Evolutionary conservation across 2,329 filamentous ascomycete genomes (phyloP).

Genomic region (Escovopsis sp.): DNA sequence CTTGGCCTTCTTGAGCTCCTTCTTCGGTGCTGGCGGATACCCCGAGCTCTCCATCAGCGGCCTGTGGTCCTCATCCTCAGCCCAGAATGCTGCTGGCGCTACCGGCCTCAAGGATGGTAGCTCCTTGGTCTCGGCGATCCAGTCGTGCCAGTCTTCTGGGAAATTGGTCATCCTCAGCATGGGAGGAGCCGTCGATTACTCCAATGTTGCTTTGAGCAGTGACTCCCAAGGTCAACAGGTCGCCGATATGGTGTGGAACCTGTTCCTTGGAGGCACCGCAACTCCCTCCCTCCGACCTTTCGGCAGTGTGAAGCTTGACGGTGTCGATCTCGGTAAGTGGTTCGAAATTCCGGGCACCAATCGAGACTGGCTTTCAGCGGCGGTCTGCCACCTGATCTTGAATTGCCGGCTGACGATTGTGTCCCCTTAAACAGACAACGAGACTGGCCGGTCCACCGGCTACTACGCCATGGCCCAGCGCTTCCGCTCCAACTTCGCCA

Average conservation of each 20-base stretch:
- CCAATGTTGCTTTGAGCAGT: conserved; percentile 43
- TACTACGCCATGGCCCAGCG: conserved; percentile 47
- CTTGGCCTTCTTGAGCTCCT: conserved; percentile 10
- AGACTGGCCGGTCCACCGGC: conserved; percentile 44
- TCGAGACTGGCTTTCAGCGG: neutral
- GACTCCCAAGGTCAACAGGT: conserved; percentile 32
- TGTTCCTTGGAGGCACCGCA: conserved; percentile 38
- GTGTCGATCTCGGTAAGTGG: conserved; percentile 44
- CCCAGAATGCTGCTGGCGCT: conserved; percentile 10
- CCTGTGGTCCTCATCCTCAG: conserved; percentile 3
- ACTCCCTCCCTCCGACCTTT: conserved; percentile 45
- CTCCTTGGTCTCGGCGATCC: conserved; percentile 19
- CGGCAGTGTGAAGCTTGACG: conserved; percentile 49
- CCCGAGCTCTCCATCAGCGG: conserved; percentile 3
- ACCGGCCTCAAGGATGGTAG: conserved; percentile 9
- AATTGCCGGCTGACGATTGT: neutral
- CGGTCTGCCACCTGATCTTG: too few relatives aligned
- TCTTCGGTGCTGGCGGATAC: conserved; percentile 7
- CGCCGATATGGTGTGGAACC: conserved; percentile 50
- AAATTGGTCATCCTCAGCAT: conserved; percentile 59
- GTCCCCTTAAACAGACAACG: conserved; percentile 15
- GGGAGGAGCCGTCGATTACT: conserved; percentile 51
- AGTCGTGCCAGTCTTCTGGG: conserved; percentile 44
- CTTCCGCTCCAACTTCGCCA: conserved; percentile 34
- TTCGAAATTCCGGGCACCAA: neutral